Percentiles rank a stretch among this genome's conserved stretches.
Conservation (phyloP, 2,329 filamentous ascomycete species). For the Hortaea sp. region DNA sequence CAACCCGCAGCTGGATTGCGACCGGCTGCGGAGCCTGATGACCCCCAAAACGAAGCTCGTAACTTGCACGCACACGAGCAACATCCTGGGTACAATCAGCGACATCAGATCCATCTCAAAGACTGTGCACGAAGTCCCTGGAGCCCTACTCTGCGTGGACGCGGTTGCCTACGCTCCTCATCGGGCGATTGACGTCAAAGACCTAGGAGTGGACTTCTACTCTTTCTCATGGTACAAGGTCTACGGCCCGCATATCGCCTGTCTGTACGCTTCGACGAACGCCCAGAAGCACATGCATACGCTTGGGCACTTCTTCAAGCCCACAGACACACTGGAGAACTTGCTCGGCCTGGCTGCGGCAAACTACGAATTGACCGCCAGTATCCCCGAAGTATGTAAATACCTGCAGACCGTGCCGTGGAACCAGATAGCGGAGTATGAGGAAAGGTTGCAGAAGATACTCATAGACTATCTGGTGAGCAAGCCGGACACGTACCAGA, state of each 20-base stretch:
- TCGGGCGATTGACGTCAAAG: slow-evolving; percentile 56
- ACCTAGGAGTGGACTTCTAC: slow-evolving; percentile 64
- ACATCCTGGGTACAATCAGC: slow-evolving; percentile 63
- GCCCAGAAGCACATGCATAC: slow-evolving; percentile 49
- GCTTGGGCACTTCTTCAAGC: slow-evolving; percentile 60
- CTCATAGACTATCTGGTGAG: slow-evolving; percentile 50
- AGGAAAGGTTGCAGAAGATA: slow-evolving; percentile 48
- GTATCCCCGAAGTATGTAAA: slow-evolving; percentile 49
- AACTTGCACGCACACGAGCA: slow-evolving; percentile 62
- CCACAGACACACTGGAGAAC: slow-evolving; percentile 46
- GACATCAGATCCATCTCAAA: slow-evolving; percentile 48
- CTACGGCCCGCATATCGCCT: slow-evolving; percentile 64
- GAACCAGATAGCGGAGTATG: slow-evolving; percentile 47
- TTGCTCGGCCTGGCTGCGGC: slow-evolving; percentile 60
- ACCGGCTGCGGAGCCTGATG: slow-evolving; percentile 50
- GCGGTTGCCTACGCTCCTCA: slow-evolving; percentile 70
- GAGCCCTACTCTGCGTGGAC: slow-evolving; percentile 60
- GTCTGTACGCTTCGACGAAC: slow-evolving; percentile 53
- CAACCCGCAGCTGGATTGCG: slow-evolving; percentile 50
- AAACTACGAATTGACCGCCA: slow-evolving; percentile 59
- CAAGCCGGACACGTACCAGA: slow-evolving; percentile 40
- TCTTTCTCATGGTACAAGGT: slow-evolving; percentile 77
- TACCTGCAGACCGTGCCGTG: slow-evolving; percentile 43
- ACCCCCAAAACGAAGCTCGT: slow-evolving; percentile 58
- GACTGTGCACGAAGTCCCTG: slow-evolving; percentile 41